Evolutionary conservation across 805 yeast species (phyloP), one percentile per base, ranked within the genome.

Genomic region (Ogataea parapolymorpha): DNA sequence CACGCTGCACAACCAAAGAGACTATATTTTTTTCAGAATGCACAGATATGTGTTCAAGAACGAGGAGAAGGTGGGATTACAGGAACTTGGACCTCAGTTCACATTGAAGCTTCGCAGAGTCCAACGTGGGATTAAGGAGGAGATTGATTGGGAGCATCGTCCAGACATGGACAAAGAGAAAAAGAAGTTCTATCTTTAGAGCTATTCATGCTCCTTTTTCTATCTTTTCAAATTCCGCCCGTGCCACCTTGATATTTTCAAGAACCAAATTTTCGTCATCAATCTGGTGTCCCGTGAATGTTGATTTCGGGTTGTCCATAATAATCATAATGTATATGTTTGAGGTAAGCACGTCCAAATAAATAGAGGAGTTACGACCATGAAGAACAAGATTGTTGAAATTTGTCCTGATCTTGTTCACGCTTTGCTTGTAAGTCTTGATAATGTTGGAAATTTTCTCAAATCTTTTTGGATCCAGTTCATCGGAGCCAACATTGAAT

Each of bases 91-190:
- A 0, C 99, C 99, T 1, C 97, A 90, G 63, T 93, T 93, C 63
- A 93, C 99, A 1, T 66, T 93, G 61, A 82, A 85, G 59, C 67
- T 93, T 52, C 79, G 96, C 63, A 75, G 98, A 57, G 70, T 93
- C 44, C 98, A 91, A 63, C 84, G 80, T 66, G 99, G 98, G 39
- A 75, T 93, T 55, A 81, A 81, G 58, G 95, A 88, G 51, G 98
- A 91, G 56, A 73, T 85, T 20, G 96, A 88, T 56, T 91, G 98
- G 97, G 97, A 93, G 65, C 95, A 89, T 67, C 79, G 87, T 53
- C 82, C 96, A 3, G 95, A 86, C 50, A 90, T 93, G 98, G 98
- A 93, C 63, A 83, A 84, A 56, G 97, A 91, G 63, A 91, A 90
- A 80, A 81, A 82, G 66, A 89, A 87, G 76, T 91, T 91, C 61